Evolutionary conservation across 2,329 filamentous ascomycete species (phyloP).

Genomic region (Arthrinium puccinioides): DNA sequence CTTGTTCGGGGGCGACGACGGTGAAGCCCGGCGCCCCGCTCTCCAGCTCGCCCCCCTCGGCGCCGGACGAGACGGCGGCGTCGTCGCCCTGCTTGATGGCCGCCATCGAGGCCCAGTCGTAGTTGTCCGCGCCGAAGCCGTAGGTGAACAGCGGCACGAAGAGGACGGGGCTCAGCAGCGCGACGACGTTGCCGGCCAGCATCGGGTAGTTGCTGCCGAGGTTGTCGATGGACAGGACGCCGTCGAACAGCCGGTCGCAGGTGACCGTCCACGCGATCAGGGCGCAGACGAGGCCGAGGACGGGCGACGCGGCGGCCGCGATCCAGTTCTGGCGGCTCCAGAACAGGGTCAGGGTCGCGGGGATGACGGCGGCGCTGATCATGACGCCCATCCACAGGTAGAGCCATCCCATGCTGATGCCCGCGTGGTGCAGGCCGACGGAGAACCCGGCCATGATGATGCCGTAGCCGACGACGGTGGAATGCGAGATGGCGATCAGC

Average conservation of each 20-base stretch:
- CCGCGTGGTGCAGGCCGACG: slow-evolving; percentile 65
- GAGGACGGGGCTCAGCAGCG: slow-evolving; percentile 67
- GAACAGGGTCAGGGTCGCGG: slow-evolving; percentile 70
- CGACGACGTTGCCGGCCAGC: slow-evolving; percentile 79
- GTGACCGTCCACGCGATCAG: slow-evolving; percentile 75
- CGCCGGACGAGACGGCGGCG: slow-evolving; percentile 58
- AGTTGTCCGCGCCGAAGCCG: slow-evolving; percentile 61
- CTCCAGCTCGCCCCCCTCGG: slow-evolving; percentile 48
- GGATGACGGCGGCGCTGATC: slow-evolving; percentile 77
- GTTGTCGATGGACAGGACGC: slow-evolving; percentile 57
- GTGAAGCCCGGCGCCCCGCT: slow-evolving; percentile 4
- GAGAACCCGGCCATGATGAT: slow-evolving; percentile 72
- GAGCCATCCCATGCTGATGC: slow-evolving; percentile 81
- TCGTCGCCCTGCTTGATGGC: slow-evolving; percentile 74
- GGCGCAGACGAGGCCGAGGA: slow-evolving; percentile 61
- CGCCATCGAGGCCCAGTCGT: slow-evolving; percentile 82
- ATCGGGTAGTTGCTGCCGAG: slow-evolving; percentile 84
- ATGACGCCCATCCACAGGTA: slow-evolving; percentile 84
- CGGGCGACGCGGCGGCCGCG: slow-evolving; percentile 62
- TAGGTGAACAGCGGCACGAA: slow-evolving; percentile 70
- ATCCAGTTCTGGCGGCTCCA: slow-evolving; percentile 76
- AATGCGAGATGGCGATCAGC: slow-evolving; percentile 74
- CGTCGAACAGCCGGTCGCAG: slow-evolving; percentile 60
- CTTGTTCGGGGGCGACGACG: slow-evolving; percentile 19
- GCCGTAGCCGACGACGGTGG: slow-evolving; percentile 63